Conservation (phyloP, 139 green algal genomes). For the Tetradesmus obliquus region DNA sequence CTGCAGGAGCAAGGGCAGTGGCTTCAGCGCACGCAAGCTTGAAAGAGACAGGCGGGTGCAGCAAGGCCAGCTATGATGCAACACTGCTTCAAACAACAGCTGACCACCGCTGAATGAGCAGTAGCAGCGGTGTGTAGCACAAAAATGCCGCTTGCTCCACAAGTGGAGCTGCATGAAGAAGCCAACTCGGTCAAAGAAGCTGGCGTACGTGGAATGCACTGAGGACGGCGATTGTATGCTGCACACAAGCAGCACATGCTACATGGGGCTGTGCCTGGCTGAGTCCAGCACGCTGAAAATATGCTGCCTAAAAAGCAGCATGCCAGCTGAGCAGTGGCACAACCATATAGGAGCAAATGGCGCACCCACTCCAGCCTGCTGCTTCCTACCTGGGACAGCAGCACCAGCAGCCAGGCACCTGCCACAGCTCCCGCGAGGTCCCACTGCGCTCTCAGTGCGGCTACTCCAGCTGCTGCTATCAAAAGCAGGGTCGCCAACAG, state of each 20-base stretch:
- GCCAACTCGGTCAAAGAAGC: neutral
- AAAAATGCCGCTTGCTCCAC: neutral
- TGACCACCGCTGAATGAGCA: neutral
- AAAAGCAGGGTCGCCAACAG: conserved; percentile 1
- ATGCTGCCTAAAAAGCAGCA: neutral
- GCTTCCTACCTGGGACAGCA: conserved; percentile 22
- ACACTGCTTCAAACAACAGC: neutral
- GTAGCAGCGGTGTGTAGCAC: neutral
- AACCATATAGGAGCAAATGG: neutral
- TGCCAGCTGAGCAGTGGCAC: neutral
- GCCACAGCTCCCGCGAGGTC: neutral
- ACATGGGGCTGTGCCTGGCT: neutral
- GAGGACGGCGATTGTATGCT: neutral
- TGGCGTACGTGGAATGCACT: neutral
- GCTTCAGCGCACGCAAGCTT: no score
- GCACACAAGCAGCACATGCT: neutral
- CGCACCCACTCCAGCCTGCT: neutral
- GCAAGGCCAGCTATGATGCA: neutral
- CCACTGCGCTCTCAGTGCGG: neutral
- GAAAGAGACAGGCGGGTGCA: neutral
- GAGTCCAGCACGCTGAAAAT: neutral
- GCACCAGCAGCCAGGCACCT: neutral
- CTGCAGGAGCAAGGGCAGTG: neutral
- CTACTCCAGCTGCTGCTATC: neutral
- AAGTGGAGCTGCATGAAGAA: neutral